A percentile compares a stretch with the other conserved stretches of the same genome.
These are phyloP conservation scores for Eucalyptus dawsonii DNA, from an alignment of 345 rosid species.

Conservation along the genomic window DNA sequence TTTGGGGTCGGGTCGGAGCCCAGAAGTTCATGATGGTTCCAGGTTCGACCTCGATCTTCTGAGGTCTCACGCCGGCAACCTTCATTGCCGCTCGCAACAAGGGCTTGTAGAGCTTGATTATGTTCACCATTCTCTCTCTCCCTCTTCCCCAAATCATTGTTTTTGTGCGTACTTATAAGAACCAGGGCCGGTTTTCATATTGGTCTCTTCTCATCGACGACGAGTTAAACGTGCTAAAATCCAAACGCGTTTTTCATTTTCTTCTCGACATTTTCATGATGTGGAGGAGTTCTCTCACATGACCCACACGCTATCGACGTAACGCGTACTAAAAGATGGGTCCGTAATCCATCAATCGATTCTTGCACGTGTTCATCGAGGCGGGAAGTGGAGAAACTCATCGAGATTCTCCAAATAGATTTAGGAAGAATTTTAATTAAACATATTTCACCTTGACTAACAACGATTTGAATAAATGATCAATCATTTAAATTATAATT, in stretches of 20 bases:
- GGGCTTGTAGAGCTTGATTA: not conserved
- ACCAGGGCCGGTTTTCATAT: not conserved
- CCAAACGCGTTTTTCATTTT: not conserved
- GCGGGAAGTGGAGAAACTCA: not conserved
- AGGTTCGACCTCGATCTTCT: constrained; percentile 11
- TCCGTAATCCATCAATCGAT: not conserved
- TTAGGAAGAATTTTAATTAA: too few relatives aligned
- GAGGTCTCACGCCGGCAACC: constrained; percentile 3
- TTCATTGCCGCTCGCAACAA: constrained; percentile 3
- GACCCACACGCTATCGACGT: not conserved
- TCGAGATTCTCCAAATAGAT: not conserved
- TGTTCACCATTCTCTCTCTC: constrained; percentile 2
- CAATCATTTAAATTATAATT: not conserved
- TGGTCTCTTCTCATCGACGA: not conserved
- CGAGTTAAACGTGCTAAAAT: not conserved
- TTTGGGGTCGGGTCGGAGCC: not conserved
- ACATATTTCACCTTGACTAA: too few relatives aligned
- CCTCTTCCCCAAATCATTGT: not conserved
- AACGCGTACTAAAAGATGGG: not conserved
- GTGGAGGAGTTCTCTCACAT: not conserved
- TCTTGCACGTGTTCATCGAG: not conserved
- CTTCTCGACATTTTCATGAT: not conserved
- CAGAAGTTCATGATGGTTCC: constrained; percentile 8
- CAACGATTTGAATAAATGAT: not conserved
- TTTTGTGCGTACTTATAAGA: not conserved